phyloP scores from a whole-genome alignment of 2,329 filamentous ascomycete genomes.

The Xylariaceae sp. region DNA sequence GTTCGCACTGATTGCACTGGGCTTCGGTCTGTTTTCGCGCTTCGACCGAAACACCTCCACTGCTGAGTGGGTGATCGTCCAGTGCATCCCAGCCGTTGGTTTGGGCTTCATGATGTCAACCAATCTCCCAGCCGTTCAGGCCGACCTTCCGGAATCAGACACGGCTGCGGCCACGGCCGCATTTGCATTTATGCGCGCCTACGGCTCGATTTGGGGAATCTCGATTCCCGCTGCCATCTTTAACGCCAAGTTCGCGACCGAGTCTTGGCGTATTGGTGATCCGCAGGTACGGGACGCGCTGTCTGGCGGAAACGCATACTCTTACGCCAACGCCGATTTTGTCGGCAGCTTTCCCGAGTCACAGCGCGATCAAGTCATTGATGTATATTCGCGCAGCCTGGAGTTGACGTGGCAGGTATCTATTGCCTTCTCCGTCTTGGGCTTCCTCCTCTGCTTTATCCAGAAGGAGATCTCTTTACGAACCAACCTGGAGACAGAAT shows the following conservation, averaged over 20 bases:
- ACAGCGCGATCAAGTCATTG: background rate
- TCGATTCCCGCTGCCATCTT: too few species aligned
- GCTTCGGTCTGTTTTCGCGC: too few species aligned
- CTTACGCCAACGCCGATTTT: background rate
- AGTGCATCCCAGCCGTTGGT: constrained; percentile 1
- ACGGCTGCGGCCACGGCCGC: too few species aligned
- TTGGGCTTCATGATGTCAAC: constrained; percentile 2
- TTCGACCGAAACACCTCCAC: background rate
- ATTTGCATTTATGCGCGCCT: too few species aligned
- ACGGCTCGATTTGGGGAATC: too few species aligned
- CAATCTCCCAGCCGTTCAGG: background rate
- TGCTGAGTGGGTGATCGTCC: constrained; percentile 1
- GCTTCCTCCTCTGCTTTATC: constrained; percentile 3
- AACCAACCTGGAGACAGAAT: constrained; percentile 9
- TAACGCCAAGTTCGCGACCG: too few species aligned
- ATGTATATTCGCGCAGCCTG: constrained; percentile 2
- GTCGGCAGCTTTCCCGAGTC: background rate
- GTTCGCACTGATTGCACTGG: too few species aligned
- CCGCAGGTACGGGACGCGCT: too few species aligned
- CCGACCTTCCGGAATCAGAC: constrained; percentile 11
- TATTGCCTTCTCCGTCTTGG: background rate
- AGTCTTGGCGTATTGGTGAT: too few species aligned
- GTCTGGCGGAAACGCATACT: too few species aligned
- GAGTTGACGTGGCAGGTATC: constrained; percentile 1
- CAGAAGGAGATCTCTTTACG: constrained; percentile 3